A percentile compares a stretch with the other conserved stretches of the same genome.
Evolutionary conservation across 2,329 filamentous ascomycete species (phyloP).

Genomic region (Botrytis paeoniae): DNA sequence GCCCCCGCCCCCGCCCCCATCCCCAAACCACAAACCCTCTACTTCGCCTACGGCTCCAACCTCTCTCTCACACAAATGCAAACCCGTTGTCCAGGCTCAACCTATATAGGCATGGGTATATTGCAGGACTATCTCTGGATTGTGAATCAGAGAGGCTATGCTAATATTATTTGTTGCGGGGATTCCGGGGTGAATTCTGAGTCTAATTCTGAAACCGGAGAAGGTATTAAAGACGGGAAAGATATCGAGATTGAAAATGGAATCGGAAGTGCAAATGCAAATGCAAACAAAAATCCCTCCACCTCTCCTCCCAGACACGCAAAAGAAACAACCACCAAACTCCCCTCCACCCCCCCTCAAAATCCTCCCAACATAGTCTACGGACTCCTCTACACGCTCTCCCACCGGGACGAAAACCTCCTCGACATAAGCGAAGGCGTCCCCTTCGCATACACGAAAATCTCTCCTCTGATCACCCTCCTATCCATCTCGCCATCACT

Average conservation of each 20-base stretch:
- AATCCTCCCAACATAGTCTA: constrained; percentile 42
- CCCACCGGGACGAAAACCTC: constrained; percentile 47
- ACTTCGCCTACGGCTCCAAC: constrained; percentile 72
- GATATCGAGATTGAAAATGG: not conserved
- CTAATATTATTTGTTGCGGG: constrained; percentile 50
- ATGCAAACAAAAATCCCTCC: too few relatives aligned
- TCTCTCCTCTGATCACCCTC: not conserved
- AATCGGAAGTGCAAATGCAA: too few relatives aligned
- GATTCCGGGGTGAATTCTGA: not conserved
- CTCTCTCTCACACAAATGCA: constrained; percentile 65
- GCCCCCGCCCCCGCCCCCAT: not conserved
- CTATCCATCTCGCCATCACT: not conserved
- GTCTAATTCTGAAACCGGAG: too few relatives aligned
- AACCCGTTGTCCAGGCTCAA: constrained; percentile 54
- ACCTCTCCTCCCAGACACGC: too few relatives aligned
- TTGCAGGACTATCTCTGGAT: constrained; percentile 60
- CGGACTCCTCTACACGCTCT: constrained; percentile 51
- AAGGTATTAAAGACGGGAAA: not conserved
- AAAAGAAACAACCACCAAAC: too few relatives aligned
- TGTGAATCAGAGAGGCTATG: constrained; percentile 65
- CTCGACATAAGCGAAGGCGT: constrained; percentile 63
- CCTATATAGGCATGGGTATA: constrained; percentile 49
- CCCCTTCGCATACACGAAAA: constrained; percentile 48
- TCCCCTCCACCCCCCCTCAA: too few relatives aligned
- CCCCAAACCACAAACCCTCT: constrained; percentile 40